Evolutionary conservation across 2,329 filamentous ascomycete genomes (phyloP), one percentile per base, ranked within the genome.

Genomic region (Aureobasidium sp.): DNA sequence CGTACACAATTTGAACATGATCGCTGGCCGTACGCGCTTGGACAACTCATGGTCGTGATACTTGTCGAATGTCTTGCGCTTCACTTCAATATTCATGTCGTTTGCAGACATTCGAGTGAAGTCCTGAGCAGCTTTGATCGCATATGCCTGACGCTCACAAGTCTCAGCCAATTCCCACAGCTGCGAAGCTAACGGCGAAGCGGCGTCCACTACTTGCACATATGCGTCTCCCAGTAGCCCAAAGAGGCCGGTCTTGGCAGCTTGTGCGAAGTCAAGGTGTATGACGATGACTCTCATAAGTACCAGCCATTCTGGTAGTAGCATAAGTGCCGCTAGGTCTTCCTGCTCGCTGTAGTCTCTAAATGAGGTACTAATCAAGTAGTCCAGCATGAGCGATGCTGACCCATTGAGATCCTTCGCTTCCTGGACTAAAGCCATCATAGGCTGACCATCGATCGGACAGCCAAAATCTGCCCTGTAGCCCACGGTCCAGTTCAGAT

Each of bases 171-270:
- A 51, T 9, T 9, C 46, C 20, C 43, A 60, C 8, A 60, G 46
- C 46, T 60, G 57, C 29, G 32, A 27, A 8, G 13, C 57, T 24
- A 60, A 51, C 1, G 57, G 57, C 24, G 26, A 32, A 43, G 26
- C 15, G n/a, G 46, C 62, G 37, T 65, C 63, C 13, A 65, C 48
- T 17, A 65, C 43, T 41, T 65, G 63, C n/a, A 65, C 27, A 29
- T n/a, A n/a, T 32, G 44, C 64, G n/a, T 65, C 63, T 20, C 63
- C 63, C 2, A 61, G 41, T 3, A 63, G 37, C 27, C 64, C 64
- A 24, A 65, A 64, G 5, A 64, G 63, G 10, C 63, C 64, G 34
- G 24, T 55, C 5, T 27, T 29, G 1, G 44, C 53, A 20, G 53
- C 64, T n/a, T n/a, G 41, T 43, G 15, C 36, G 36, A 51, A 12